phyloP scores from a whole-genome alignment of 2,329 filamentous ascomycete genomes.

The Sporothrix mexicana region DNA sequence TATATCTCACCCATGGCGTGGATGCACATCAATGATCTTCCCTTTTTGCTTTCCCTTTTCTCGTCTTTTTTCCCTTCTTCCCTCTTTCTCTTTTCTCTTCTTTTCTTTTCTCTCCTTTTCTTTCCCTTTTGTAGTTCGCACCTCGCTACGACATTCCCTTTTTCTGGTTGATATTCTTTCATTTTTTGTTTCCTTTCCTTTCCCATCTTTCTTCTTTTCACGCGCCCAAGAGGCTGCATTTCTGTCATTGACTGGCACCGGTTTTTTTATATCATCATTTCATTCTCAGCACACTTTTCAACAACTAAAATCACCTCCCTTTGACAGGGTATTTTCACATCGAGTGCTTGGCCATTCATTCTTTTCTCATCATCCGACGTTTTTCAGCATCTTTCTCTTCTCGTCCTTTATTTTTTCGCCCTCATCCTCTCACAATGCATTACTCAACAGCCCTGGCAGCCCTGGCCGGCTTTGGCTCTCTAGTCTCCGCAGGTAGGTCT shows the following conservation, averaged over 20 bases:
- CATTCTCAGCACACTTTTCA: conserved; percentile 5
- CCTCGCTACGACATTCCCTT: conserved; percentile 35
- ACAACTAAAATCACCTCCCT: conserved; percentile 29
- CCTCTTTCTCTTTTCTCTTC: not conserved
- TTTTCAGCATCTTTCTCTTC: not conserved
- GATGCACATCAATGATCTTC: conserved; percentile 34
- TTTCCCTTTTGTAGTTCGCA: conserved; percentile 18
- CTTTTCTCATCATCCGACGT: not conserved
- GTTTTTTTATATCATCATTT: conserved; percentile 4
- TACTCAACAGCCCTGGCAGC: conserved; percentile 41
- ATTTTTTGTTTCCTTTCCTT: conserved; percentile 22
- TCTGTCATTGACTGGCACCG: conserved; percentile 24
- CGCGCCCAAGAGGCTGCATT: conserved; percentile 40
- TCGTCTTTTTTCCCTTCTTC: conserved; percentile 16
- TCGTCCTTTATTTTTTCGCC: not conserved
- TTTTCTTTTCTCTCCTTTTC: conserved; percentile 26
- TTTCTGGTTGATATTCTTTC: conserved; percentile 20
- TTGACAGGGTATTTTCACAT: conserved; percentile 34
- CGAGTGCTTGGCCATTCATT: conserved; percentile 28
- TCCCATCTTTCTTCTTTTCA: conserved; percentile 20
- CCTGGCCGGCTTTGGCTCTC: conserved; percentile 42
- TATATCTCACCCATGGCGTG: conserved; percentile 18
- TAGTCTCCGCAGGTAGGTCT: conserved; percentile 43
- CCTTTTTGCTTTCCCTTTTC: conserved; percentile 22
- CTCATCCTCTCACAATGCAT: conserved; percentile 37